phyloP scores from a whole-genome alignment of 2,329 filamentous ascomycete species.

The Aspergillus floridensis region DNA sequence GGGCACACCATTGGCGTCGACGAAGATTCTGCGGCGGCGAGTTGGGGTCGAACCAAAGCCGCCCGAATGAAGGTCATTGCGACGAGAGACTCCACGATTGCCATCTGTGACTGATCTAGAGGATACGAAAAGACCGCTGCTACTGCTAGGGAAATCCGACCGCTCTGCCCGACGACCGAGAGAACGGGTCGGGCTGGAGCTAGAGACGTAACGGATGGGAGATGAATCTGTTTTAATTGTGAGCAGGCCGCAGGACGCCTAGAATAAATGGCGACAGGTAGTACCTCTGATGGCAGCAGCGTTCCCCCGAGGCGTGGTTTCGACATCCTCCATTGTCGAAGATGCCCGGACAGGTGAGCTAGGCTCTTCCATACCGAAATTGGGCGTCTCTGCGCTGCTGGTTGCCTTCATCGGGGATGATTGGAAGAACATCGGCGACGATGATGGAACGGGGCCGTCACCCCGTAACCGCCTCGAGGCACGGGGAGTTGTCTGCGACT shows the following conservation, averaged over 20 bases:
- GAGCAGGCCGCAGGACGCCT: not conserved
- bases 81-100: conserved; percentile 58
- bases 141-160: conserved; percentile 75
- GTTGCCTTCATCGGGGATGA: conserved; percentile 56
- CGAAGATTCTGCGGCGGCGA: conserved; percentile 59
- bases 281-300: conserved; percentile 40
- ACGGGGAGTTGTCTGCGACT: conserved; percentile 46
- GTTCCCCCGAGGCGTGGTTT: conserved; percentile 44
- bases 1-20: conserved; percentile 63
- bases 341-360: conserved; percentile 49
- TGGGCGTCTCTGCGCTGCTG: conserved; percentile 39
- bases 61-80: conserved; percentile 86
- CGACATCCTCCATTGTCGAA: conserved; percentile 40
- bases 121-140: conserved; percentile 81
- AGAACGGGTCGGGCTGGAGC: conserved; percentile 75
- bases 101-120: conserved; percentile 52
- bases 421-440: conserved; percentile 78
- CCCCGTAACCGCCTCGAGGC: conserved; percentile 43
- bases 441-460: conserved; percentile 53
- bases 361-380: conserved; percentile 43
- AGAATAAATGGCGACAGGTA: not conserved
- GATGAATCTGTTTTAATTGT: conserved; percentile 68
- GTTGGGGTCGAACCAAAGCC: conserved; percentile 55
- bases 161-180: conserved; percentile 55
- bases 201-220: conserved; percentile 84